Evolutionary conservation across 169 alveolate species (phyloP), one percentile per base, ranked within the genome.

Genomic region (Plasmodium billcollinsi): DNA sequence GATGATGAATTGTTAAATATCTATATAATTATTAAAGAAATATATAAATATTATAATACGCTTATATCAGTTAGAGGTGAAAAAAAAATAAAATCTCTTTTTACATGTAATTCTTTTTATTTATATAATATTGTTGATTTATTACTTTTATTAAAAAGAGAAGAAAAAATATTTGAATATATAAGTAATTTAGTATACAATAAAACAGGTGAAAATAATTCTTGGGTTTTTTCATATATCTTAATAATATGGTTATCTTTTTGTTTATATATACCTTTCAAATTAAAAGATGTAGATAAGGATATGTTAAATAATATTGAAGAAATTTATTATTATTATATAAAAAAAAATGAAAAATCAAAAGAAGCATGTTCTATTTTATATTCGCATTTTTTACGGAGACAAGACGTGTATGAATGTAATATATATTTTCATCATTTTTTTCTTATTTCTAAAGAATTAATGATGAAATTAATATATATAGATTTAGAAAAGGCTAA

Each of bases 271-370:
- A 49, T 78, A 20, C 90, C 90, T 3, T 78, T 78, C 65, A 59
- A 78, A 8, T 33, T 78, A 15, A 14, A 14, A 9, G 56, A 58
- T 50, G 24, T 78, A 9, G 69, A 71, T 6, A 52, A 21, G n/a
- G 29, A 50, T 69, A 66, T 78, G 2, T 61, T 66, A 67, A 15
- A 18, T 33, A 49, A 67, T 15, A 54, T 78, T 69, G 70, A 78
- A 50, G 90, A 78, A 66, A 78, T 78, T 66, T 78, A 52, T 78
- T 78, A 66, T 61, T 78, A 78, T 71, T 78, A 78, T 71, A 61
- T 78, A 24, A 59, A 58, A 71, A 65, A 66, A 71, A 65, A 78
- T 59, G 90, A 78, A 15, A 78, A 78, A 67, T 56, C 90, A 45
- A 78, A 78, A 59, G 90, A 78, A 39, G 90, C 90, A 0, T 78